These are phyloP conservation scores for Diutina pseudorugosa DNA, from an alignment of 1,139 yeast genomes.

Conservation along the genomic window DNA sequence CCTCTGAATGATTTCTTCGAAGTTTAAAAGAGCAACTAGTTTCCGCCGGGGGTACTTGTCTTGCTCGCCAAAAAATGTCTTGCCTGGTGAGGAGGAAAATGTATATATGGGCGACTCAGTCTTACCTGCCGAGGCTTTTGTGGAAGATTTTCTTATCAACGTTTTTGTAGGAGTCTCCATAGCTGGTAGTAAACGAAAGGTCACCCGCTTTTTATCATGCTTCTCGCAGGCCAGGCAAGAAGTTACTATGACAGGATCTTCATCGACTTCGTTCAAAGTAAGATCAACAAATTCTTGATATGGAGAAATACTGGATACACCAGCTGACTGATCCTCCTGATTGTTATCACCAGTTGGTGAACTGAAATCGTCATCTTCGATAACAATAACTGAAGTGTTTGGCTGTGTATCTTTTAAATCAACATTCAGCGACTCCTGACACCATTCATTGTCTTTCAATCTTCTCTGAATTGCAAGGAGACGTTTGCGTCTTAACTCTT, in stretches of 20 bases:
- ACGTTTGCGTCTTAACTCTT: conserved; percentile 34
- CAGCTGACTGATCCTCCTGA: too few species aligned
- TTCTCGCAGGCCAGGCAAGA: conserved; percentile 8
- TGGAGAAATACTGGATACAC: too few species aligned
- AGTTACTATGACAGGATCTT: conserved; percentile 6
- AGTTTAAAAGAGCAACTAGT: conserved; percentile 16
- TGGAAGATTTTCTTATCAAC: too few species aligned
- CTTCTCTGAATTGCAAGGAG: conserved; percentile 62
- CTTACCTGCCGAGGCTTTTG: too few species aligned
- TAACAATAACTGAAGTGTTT: neutral
- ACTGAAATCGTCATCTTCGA: neutral
- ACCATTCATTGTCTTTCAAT: conserved; percentile 44
- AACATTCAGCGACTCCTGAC: conserved; percentile 14
- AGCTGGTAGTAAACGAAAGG: neutral
- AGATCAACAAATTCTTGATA: conserved; percentile 8
- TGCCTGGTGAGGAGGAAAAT: conserved; percentile 13
- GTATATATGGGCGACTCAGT: conserved; percentile 9
- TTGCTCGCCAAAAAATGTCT: conserved; percentile 13
- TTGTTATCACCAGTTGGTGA: neutral
- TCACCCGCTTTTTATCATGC: neutral
- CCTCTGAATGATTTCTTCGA: conserved; percentile 15
- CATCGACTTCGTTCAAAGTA: conserved; percentile 1
- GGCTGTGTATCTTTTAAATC: neutral
- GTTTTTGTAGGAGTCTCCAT: neutral
- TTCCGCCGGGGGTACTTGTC: conserved; percentile 14